These are phyloP conservation scores for Thuidium tamariscinum DNA, from an alignment of 225 moss, liverwort and hornwort species.

Conservation along the genomic window DNA sequence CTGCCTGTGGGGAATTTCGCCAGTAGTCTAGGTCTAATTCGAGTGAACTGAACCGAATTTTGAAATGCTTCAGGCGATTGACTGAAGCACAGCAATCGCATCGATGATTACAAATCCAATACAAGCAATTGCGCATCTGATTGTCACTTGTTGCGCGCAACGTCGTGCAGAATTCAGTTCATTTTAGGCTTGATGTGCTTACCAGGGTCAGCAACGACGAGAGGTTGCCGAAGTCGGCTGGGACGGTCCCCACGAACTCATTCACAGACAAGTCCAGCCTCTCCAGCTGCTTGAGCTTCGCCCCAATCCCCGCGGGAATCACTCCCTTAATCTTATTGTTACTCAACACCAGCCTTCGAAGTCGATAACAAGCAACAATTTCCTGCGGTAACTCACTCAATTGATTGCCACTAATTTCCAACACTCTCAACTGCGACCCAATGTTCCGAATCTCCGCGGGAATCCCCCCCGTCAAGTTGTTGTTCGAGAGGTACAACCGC, in stretches of 20 bases:
- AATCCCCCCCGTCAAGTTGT: constrained; percentile 30
- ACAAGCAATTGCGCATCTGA: background rate
- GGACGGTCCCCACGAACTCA: constrained; percentile 11
- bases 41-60: background rate
- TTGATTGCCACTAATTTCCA: constrained; percentile 4
- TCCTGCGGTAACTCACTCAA: constrained; percentile 1
- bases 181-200: background rate
- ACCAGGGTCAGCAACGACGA: constrained; percentile 7
- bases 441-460: constrained; percentile 21
- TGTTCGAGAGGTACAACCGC: constrained; percentile 14
- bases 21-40: background rate
- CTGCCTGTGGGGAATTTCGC: background rate
- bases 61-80: background rate
- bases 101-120: background rate
- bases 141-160: background rate
- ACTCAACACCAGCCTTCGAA: background rate
- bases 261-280: constrained; percentile 20
- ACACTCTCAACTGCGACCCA: background rate
- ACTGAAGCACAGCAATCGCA: background rate
- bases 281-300: constrained; percentile 5
- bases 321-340: constrained; percentile 2
- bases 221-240: constrained; percentile 29
- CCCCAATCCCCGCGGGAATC: constrained; percentile 11
- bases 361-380: background rate
- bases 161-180: background rate